Evolutionary conservation across 2,329 filamentous ascomycete species (phyloP), one percentile per base, ranked within the genome.

Genomic region (Fusarium heterosporum): DNA sequence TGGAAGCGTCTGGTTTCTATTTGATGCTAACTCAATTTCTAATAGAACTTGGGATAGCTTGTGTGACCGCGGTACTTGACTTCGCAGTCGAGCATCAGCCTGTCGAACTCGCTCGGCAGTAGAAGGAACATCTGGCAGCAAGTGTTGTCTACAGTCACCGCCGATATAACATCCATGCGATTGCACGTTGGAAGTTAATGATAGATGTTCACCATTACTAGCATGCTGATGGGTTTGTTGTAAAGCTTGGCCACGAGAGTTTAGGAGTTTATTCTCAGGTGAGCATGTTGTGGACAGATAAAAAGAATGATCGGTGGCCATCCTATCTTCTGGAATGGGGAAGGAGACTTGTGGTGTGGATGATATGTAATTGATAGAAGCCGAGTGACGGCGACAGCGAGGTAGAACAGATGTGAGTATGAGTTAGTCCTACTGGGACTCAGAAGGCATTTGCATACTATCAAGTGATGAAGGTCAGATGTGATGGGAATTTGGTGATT

Each of bases 381-480:
- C 30, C 51, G 48, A 49, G 39, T 32, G 47, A 48, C 25, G 29
- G 45, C 49, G 53, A 56, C 42, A 49, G 53, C 45, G 43, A 42
- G 36, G 62, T n/a, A 41, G 58, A 28, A 47, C 9, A 36, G 42
- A 36, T 48, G 32, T 32, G 42, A 50, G 32, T 51, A 42, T 22
- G 25, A 26, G 19, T 25, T 39, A 55, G 54, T 70, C 66, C 45
- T 50, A 61, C 49, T 50, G 45, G 41, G 52, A 55, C 48, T 48
- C 6, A 53, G 46, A 38, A 34, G 48, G 46, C 22, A 60, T 40
- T 50, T 34, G 32, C 34, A 41, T 32, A 53, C 26, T 57, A 46
- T 46, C 43, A 58, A 56, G 49, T 52, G 70, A 72, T 70, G 64
- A 19, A 64, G 62, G 51, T 42, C 38, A 42, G 49, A 55, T 46